These are phyloP conservation scores for Fusarium sp. DNA, from an alignment of 2,329 filamentous ascomycete species.

Conservation along the genomic window DNA sequence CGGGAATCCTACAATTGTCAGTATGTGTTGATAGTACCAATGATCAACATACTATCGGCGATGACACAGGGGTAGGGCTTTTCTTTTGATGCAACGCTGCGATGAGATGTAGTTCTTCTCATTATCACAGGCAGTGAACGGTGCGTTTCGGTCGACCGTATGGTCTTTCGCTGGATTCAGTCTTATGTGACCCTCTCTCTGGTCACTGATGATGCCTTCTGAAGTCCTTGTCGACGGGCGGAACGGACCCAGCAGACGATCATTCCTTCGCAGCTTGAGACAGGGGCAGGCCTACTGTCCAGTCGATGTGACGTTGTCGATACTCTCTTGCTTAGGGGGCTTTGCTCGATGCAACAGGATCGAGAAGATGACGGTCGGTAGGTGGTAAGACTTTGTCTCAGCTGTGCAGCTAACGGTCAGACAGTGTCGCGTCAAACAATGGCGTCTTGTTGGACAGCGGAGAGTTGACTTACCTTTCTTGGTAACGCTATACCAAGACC, in stretches of 20 bases:
- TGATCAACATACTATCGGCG: neutral
- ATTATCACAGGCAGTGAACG: neutral
- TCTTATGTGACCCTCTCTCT: neutral
- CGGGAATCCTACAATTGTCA: neutral
- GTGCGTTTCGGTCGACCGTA: neutral
- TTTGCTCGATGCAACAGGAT: neutral
- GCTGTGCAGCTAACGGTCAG: neutral
- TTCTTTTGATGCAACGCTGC: neutral
- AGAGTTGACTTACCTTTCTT: neutral
- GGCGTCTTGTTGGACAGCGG: neutral
- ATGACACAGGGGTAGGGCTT: neutral
- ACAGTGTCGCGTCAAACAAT: no score
- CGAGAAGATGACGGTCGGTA: rapidly evolving
- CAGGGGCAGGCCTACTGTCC: neutral
- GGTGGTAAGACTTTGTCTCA: neutral
- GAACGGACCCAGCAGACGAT: neutral
- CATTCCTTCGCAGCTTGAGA: neutral
- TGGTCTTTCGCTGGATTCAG: neutral
- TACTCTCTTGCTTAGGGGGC: neutral
- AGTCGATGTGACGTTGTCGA: neutral
- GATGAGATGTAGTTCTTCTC: neutral
- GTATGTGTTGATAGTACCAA: no score
- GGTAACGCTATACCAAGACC: neutral
- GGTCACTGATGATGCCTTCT: neutral
- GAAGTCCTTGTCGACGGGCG: neutral